phyloP scores from a whole-genome alignment of 2,329 filamentous ascomycete species.

The Pseudofabraea citricarpa region DNA sequence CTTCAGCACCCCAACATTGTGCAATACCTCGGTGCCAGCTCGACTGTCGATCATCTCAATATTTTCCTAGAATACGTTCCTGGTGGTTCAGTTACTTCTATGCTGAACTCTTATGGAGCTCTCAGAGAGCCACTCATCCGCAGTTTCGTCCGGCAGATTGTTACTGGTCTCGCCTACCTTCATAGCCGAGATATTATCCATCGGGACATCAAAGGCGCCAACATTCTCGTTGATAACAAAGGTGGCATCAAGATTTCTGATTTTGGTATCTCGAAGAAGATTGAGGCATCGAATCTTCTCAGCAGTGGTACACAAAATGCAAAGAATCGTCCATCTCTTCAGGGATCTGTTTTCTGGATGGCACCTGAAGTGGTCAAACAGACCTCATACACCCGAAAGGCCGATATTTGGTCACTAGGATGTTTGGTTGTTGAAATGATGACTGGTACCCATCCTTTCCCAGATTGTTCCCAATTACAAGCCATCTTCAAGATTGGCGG shows the following conservation, averaged over 20 bases:
- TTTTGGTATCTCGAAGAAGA: constrained; percentile 97
- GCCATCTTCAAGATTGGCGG: constrained; percentile 98
- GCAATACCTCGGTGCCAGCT: constrained; percentile 93
- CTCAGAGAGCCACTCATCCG: constrained; percentile 89
- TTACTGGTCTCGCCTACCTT: constrained; percentile 87
- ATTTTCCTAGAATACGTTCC: constrained; percentile 99
- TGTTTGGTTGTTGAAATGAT: constrained; percentile 99
- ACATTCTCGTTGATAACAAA: constrained; percentile 98
- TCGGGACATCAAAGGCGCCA: constrained; percentile 97
- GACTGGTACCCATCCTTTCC: constrained; percentile 93
- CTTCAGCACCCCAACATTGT: constrained; percentile 96
- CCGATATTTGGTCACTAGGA: constrained; percentile 96
- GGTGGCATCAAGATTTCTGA: constrained; percentile 98
- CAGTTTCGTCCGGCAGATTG: constrained; percentile 94
- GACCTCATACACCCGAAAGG: constrained; percentile 95
- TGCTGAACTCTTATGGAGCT: constrained; percentile 97
- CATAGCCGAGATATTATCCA: constrained; percentile 96
- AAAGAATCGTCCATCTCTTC: constrained; percentile 72
- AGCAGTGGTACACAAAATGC: constrained; percentile 57
- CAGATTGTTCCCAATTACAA: constrained; percentile 93
- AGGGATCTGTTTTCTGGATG: constrained; percentile 99
- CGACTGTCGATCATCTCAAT: constrained; percentile 86
- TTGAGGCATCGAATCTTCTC: constrained; percentile 85
- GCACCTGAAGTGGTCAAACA: constrained; percentile 97
- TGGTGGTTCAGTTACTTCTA: constrained; percentile 93